These are phyloP conservation scores for Papiliotrema laurentii DNA, from an alignment of 1,284 basidiomycete genomes.

Conservation along the genomic window DNA sequence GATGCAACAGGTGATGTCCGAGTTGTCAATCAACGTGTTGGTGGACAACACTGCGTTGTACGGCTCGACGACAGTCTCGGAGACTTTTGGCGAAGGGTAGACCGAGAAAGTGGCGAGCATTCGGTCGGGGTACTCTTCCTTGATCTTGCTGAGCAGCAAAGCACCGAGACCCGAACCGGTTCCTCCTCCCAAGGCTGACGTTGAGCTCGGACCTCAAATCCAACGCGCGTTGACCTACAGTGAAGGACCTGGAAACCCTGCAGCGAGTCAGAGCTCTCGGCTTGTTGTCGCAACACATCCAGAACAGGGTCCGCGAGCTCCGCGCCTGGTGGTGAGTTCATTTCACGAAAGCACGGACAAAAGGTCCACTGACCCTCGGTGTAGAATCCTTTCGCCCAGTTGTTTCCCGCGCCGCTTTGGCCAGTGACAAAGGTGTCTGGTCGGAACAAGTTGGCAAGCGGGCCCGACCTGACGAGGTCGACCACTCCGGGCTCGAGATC, in stretches of 20 bases:
- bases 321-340: no score
- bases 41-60: slow-evolving; percentile 88
- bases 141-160: slow-evolving; percentile 73
- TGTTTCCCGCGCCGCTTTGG: slow-evolving; percentile 56
- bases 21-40: slow-evolving; percentile 87
- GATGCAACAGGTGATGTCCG: slow-evolving; percentile 83
- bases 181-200: slow-evolving; percentile 73
- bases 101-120: slow-evolving; percentile 93
- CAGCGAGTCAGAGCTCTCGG: slow-evolving; percentile 76
- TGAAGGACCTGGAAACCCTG: slow-evolving; percentile 94
- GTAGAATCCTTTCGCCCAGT: slow-evolving; percentile 58
- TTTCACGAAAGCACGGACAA: no score
- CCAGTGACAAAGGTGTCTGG: slow-evolving; percentile 82
- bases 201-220: neutral
- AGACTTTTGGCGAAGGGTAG: slow-evolving; percentile 87
- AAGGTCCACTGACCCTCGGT: slow-evolving; percentile 67
- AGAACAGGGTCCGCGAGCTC: slow-evolving; percentile 84
- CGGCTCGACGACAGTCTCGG: slow-evolving; percentile 87
- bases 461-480: slow-evolving; percentile 60
- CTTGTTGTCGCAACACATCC: slow-evolving; percentile 67
- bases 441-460: slow-evolving; percentile 61
- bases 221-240: slow-evolving; percentile 44
- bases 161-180: slow-evolving; percentile 84
- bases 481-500: slow-evolving; percentile 90
- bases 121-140: slow-evolving; percentile 88